A percentile compares a stretch with the other conserved stretches of the same genome.
phyloP scores from a whole-genome alignment of 306 rosid species.

The Castanea sativa region DNA sequence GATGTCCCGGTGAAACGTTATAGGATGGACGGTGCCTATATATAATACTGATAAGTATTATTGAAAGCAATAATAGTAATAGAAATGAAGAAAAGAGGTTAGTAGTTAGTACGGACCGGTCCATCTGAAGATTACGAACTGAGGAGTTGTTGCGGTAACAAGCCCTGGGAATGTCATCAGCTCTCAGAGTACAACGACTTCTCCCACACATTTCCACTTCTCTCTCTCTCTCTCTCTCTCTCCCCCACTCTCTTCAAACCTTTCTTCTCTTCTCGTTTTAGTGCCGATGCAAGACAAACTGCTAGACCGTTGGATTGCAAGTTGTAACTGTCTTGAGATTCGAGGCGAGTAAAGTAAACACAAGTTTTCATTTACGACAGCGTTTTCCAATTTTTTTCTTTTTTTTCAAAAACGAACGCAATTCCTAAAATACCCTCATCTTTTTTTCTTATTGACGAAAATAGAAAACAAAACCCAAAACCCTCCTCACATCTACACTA shows the following conservation, averaged over 20 bases:
- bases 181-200: constrained; percentile 60
- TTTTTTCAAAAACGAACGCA: no score
- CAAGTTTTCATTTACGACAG: no score
- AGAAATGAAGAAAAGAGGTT: neutral
- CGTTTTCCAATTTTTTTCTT: no score
- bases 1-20: constrained; percentile 74
- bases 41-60: neutral
- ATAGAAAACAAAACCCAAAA: no score
- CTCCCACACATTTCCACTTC: constrained; percentile 70
- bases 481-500: no score
- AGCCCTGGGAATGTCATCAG: constrained; percentile 68
- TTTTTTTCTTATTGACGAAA: no score
- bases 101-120: constrained; percentile 37
- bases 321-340: no score
- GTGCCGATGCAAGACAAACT: no score
- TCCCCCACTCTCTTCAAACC: neutral
- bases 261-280: neutral
- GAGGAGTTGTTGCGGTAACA: constrained; percentile 47
- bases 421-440: no score
- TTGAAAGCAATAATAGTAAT: neutral
- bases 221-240: neutral
- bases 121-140: constrained; percentile 48
- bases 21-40: constrained; percentile 66
- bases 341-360: no score
- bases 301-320: no score